Base-by-base conservation (phyloP, 495 filamentous ascomycete genomes). In the Bryoglossum gracile region DNA sequence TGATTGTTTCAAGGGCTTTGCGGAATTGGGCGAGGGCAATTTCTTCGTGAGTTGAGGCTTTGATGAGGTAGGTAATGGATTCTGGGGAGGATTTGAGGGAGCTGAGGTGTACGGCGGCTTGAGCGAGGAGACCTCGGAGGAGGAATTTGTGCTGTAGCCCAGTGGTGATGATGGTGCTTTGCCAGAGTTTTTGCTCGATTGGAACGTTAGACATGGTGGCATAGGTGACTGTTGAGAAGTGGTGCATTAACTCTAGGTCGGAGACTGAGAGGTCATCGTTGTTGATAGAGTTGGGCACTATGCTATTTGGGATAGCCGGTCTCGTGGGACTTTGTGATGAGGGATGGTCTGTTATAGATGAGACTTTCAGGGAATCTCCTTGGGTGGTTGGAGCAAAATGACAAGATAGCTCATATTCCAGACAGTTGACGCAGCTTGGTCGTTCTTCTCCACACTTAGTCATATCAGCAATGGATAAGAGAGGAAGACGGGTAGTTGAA, bases 11-110 rank as follows among this genome's bases (percentile, higher is more conserved):
- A 9, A 62, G 50, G 17, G 51, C 51, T 35, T 57, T 57, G 0
- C 69, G 68, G 39, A 75, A 62, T 1, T 61, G 64, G 5, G 48
- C 34, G 0, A 72, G 43, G 13, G 72, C 74, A 22, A 59, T 55
- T 17, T 58, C 61, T 41, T 70, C 65, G 26, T 77, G 70, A 8
- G 58, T 59, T 13, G 70, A 64, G 3, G 71, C 72, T 56, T 69
- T 28, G 21, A 60, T 48, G 8, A 47, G n/a, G 22, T 49, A 59
- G 32, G 54, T 14, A 3, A 14, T 0, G 62, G 33, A 11, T 54
- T 42, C 13, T 30, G 38, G 32, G 13, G 45, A 39, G 13, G 45
- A 39, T 14, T 43, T 33, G 3, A 49, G 11, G 4, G 28, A 19
- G 22, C 38, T 39, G 9, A 54, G 33, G 33, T 54, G 51, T 2